Conservation (phyloP, 306 rosid genomes). For the Ochetophila trinervis region DNA sequence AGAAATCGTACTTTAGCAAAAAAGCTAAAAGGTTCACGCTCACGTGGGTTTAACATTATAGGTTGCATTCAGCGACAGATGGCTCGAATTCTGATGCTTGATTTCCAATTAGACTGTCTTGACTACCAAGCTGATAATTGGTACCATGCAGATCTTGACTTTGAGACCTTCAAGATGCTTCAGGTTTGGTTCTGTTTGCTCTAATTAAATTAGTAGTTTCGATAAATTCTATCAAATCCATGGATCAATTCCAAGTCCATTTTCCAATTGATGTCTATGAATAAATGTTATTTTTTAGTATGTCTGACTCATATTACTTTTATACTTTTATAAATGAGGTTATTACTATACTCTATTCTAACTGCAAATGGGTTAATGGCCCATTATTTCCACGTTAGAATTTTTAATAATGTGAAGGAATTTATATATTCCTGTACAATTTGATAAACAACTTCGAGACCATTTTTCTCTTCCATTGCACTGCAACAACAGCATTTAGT, state of each 20-base stretch:
- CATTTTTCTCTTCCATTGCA: neutral
- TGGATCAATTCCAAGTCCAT: neutral
- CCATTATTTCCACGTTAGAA: neutral
- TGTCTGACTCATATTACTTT: neutral
- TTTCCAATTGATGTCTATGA: neutral
- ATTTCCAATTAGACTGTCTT: constrained; percentile 87
- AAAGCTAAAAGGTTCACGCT: constrained; percentile 49
- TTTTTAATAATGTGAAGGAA: neutral
- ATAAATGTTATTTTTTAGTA: neutral
- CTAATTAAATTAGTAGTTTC: too few species aligned
- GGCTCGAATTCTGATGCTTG: constrained; percentile 77
- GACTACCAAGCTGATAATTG: constrained; percentile 69
- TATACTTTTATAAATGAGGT: neutral
- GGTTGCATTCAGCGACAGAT: constrained; percentile 94
- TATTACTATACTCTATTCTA: neutral
- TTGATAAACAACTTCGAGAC: neutral
- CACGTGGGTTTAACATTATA: constrained; percentile 68
- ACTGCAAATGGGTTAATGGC: neutral
- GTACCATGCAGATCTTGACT: constrained; percentile 96
- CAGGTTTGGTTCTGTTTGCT: constrained; percentile 51
- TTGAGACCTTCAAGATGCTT: constrained; percentile 79
- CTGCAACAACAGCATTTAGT: neutral
- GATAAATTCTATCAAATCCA: too few species aligned
- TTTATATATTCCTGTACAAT: neutral
- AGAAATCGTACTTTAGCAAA: constrained; percentile 41